Evolutionary conservation across 2,329 filamentous ascomycete species (phyloP).

Genomic region (Teratosphaeria gauchensis): DNA sequence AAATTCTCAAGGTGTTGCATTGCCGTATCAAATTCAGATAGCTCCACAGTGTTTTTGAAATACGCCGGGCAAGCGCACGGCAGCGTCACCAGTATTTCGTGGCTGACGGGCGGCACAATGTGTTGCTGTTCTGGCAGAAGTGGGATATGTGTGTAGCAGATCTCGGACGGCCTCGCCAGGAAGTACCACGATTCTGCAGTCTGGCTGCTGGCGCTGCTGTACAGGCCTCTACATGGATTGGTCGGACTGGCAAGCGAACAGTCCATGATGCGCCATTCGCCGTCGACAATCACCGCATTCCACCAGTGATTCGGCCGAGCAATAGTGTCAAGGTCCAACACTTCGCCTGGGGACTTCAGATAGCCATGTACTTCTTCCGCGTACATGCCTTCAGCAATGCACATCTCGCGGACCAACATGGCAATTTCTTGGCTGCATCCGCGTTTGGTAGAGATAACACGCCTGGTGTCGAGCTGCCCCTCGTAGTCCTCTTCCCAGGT

Average conservation of each 20-base stretch:
- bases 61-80: constrained; percentile 79
- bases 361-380: constrained; percentile 84
- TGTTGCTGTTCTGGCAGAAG: constrained; percentile 83
- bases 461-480: constrained; percentile 69
- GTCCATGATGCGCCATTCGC: constrained; percentile 94
- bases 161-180: constrained; percentile 74
- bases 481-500: constrained; percentile 93
- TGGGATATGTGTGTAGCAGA: constrained; percentile 93
- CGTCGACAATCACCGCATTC: constrained; percentile 88
- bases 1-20: constrained; percentile 77
- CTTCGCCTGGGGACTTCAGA: constrained; percentile 80
- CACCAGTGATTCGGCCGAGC: constrained; percentile 94
- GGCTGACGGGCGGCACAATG: constrained; percentile 76
- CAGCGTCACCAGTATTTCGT: constrained; percentile 75
- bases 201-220: constrained; percentile 61
- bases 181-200: constrained; percentile 88
- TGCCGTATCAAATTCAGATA: constrained; percentile 87
- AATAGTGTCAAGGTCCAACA: constrained; percentile 67
- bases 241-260: constrained; percentile 86
- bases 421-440: constrained; percentile 87
- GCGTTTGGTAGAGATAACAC: constrained; percentile 73
- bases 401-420: constrained; percentile 85
- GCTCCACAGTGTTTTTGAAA: constrained; percentile 70
- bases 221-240: constrained; percentile 67
- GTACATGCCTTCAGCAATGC: constrained; percentile 73